Evolutionary conservation across 108 stramenopile genomes (phyloP), one percentile per base, ranked within the genome.

Genomic region (Cyclotella cryptica): DNA sequence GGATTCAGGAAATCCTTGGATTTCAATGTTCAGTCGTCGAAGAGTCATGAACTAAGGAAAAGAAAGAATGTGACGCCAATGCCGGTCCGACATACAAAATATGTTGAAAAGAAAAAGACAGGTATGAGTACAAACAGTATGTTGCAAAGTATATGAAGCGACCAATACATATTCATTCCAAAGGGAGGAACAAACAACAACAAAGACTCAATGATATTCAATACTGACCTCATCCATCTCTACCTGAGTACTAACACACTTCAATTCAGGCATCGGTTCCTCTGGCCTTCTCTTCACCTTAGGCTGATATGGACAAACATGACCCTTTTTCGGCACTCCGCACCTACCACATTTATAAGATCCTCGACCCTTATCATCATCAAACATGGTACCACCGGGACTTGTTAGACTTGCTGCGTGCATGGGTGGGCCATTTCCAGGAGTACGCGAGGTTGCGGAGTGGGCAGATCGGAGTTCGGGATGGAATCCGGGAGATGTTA

Each of bases 301-400:
- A 10, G 96, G 93, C 73, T 97, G 93, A 77, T 97, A 97, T 9
- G 96, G 96, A 87, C 96, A 97, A 27, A 95, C 84, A 83, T 97
- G 96, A 15, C 96, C 96, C 66, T 95, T 95, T 66, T 97, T 97
- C 27, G 96, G 96, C 15, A 90, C 93, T 10, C 96, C 96, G 58
- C 96, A 97, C 78, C 88, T 75, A 75, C 93, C 93, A 69, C 93
- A 94, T 66, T 89, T 89, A 85, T 94, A 94, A 24, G 84, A 87
- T 40, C 93, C 93, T 22, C 93, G 74, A 67, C 90, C 90, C 74
- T 91, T 94, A 72, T 94, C 93, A 66, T 90, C 92, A 29, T 84
- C 78, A 60, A 62, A 79, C 30, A 74, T 66, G 1, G 75, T 81
- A 68, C 28, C 74, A 54, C 43, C 79, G 7, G 76, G 79, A 44